phyloP scores from a whole-genome alignment of 768 basidiomycete species.

The Mrakia gelida region DNA sequence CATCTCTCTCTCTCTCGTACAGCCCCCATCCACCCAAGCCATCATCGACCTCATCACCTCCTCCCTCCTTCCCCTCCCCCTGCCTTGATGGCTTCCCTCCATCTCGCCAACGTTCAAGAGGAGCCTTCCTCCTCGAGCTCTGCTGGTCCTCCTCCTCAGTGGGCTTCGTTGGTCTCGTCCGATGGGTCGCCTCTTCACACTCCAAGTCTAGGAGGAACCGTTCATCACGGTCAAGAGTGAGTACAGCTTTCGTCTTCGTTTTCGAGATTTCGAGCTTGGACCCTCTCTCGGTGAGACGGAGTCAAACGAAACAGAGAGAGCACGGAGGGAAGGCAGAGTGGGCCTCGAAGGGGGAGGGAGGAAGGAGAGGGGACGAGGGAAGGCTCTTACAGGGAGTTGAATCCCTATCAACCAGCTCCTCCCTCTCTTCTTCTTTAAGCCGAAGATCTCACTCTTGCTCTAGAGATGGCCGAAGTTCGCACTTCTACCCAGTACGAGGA shows the following conservation, averaged over 20 bases:
- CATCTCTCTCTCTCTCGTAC: too few relatives aligned
- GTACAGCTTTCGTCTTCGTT: not conserved
- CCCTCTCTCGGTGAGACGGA: not conserved
- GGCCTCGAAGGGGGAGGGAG: not conserved
- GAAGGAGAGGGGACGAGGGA: not conserved
- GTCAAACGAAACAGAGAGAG: not conserved
- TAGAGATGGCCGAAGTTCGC: not conserved
- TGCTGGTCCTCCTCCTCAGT: too few relatives aligned
- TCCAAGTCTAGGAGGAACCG: not conserved
- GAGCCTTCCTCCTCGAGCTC: too few relatives aligned
- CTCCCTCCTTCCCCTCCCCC: too few relatives aligned
- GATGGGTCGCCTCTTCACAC: not conserved
- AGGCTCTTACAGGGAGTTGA: not conserved
- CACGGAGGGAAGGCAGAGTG: too few relatives aligned
- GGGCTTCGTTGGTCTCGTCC: too few relatives aligned
- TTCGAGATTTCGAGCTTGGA: not conserved
- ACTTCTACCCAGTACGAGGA: not conserved
- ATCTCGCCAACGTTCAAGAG: too few relatives aligned
- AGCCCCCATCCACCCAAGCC: too few relatives aligned
- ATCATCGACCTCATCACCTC: too few relatives aligned
- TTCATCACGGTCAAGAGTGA: slow-evolving; percentile 4
- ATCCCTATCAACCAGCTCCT: not conserved
- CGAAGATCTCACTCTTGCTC: too few relatives aligned
- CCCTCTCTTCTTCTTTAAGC: too few relatives aligned
- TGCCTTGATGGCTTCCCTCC: too few relatives aligned